Evolutionary conservation across 2,329 filamentous ascomycete genomes (phyloP).

Genomic region (Scedosporium aurantiacum): DNA sequence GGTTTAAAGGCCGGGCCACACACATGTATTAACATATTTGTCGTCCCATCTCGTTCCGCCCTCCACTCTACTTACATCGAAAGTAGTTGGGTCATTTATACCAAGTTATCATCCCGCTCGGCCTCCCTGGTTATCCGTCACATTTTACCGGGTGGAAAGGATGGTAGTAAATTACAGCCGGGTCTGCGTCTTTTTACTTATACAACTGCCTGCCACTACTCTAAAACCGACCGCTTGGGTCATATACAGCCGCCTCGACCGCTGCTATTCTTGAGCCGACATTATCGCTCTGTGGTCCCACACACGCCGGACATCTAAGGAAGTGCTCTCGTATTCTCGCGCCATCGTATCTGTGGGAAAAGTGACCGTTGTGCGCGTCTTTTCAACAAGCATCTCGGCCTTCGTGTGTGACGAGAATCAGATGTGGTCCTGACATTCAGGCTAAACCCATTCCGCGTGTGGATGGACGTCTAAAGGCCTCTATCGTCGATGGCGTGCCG

Average conservation of each 20-base stretch:
- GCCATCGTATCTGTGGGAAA: background rate
- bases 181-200: background rate
- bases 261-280: background rate
- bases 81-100: background rate
- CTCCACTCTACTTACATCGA: too few species aligned
- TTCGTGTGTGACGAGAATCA: background rate
- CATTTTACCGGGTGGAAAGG: conserved; percentile 3
- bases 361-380: background rate
- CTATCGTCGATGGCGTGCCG: background rate
- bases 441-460: background rate
- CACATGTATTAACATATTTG: too few species aligned
- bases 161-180: background rate
- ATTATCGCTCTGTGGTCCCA: background rate
- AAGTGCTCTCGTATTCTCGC: background rate
- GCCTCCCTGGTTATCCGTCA: background rate
- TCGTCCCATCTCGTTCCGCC: too few species aligned
- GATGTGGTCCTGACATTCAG: background rate
- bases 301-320: background rate
- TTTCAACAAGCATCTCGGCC: background rate
- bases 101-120: background rate
- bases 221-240: conserved; percentile 4
- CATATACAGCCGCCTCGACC: conserved; percentile 2
- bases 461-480: background rate
- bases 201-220: background rate
- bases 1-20: too few species aligned